Percentiles rank a stretch among this genome's conserved stretches.
Evolutionary conservation across 108 stramenopile genomes (phyloP).

Genomic region (Nitzschia sp.): DNA sequence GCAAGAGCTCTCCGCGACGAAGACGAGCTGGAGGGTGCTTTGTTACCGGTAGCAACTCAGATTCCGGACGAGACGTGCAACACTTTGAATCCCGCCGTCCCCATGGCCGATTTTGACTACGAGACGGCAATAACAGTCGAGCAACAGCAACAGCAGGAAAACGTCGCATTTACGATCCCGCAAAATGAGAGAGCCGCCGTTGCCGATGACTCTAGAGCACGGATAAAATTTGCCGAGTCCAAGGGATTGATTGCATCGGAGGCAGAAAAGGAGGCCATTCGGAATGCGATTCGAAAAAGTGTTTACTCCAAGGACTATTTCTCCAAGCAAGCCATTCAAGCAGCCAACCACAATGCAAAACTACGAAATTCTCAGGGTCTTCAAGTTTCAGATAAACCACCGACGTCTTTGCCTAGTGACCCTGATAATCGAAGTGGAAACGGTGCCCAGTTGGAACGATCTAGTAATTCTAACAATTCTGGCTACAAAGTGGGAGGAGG

Average conservation of each 20-base stretch:
- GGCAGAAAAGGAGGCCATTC: slow-evolving; percentile 21
- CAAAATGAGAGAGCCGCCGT: background rate
- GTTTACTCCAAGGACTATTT: slow-evolving; percentile 22
- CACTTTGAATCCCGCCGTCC: background rate
- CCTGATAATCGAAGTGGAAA: background rate
- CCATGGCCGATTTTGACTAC: slow-evolving; percentile 16
- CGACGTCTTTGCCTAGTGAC: background rate
- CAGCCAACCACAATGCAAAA: slow-evolving; percentile 14
- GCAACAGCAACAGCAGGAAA: background rate
- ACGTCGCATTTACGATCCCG: slow-evolving; percentile 8
- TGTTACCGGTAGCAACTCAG: slow-evolving; percentile 5
- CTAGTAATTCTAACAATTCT: background rate
- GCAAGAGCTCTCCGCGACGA: slow-evolving; percentile 4
- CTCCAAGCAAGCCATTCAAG: slow-evolving; percentile 2
- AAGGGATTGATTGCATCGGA: slow-evolving; percentile 13
- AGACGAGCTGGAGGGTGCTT: slow-evolving; percentile 17
- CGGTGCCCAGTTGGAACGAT: background rate
- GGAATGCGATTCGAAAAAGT: slow-evolving; percentile 6
- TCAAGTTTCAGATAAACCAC: background rate
- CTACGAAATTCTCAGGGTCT: slow-evolving; percentile 6
- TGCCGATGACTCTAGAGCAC: slow-evolving; percentile 5
- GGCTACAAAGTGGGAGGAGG: slow-evolving; percentile 21
- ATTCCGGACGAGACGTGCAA: no score
- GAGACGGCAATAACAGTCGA: background rate
- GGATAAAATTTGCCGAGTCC: slow-evolving; percentile 2